Evolutionary conservation across 2,329 filamentous ascomycete species (phyloP).

Genomic region (Xylaria hypoxylon): DNA sequence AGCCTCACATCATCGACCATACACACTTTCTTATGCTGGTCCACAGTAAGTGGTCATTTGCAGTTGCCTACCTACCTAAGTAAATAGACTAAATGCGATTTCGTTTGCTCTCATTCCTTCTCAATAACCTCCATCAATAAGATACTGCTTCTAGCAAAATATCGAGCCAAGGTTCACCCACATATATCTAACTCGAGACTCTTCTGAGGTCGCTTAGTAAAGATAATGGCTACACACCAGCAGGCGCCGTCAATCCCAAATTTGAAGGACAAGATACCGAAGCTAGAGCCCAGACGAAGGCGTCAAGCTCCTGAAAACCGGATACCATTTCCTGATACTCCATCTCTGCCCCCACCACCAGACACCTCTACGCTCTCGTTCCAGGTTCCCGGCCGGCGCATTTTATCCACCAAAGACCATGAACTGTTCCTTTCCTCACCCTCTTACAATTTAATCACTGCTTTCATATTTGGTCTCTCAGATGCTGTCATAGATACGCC

Average conservation of each 20-base stretch:
- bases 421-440: conserved; percentile 82
- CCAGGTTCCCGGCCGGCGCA: conserved; percentile 77
- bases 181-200: neutral
- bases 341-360: conserved; percentile 75
- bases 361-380: conserved; percentile 71
- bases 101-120: neutral
- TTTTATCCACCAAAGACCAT: conserved; percentile 84
- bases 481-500: conserved; percentile 81
- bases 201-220: neutral
- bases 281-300: conserved; percentile 73
- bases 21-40: neutral
- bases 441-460: conserved; percentile 79
- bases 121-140: neutral
- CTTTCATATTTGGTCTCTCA: conserved; percentile 88
- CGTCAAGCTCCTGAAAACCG: conserved; percentile 64
- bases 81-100: neutral
- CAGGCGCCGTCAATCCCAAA: conserved; percentile 55
- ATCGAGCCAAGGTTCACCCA: too few relatives aligned
- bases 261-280: conserved; percentile 71
- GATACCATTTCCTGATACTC: conserved; percentile 78
- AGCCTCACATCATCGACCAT: conserved; percentile 27
- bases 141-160: neutral
- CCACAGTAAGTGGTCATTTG: neutral
- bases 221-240: conserved; percentile 43
- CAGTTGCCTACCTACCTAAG: neutral